Percentiles rank a stretch among this genome's conserved stretches.
Conservation (phyloP, 768 basidiomycete genomes). For the Amanita muscaria region DNA sequence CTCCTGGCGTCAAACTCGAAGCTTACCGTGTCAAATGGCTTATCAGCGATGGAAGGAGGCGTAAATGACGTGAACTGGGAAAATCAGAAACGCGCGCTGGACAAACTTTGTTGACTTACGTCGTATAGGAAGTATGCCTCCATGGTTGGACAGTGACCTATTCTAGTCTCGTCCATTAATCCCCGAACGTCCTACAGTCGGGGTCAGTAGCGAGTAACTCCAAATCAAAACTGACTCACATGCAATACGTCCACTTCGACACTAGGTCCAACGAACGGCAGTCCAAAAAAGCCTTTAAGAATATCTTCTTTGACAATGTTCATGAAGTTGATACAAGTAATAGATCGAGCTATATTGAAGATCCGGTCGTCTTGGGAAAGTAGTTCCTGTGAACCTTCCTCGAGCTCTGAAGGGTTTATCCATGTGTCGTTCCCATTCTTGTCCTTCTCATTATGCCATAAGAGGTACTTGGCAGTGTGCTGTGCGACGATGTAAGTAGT, state of each 20-base stretch:
- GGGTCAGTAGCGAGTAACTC: no score
- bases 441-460: slow-evolving; percentile 13
- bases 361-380: slow-evolving; percentile 19
- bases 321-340: slow-evolving; percentile 20
- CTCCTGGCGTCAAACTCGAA: no score
- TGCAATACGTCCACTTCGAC: slow-evolving; percentile 12
- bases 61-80: slow-evolving; percentile 1
- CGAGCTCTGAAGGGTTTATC: slow-evolving; percentile 9
- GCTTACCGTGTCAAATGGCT: background rate
- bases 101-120: slow-evolving; percentile 4
- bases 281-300: slow-evolving; percentile 19
- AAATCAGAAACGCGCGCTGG: background rate
- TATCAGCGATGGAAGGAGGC: background rate
- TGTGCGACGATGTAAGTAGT: background rate
- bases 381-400: background rate
- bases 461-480: slow-evolving; percentile 16
- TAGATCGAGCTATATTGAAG: slow-evolving; percentile 17
- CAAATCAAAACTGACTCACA: slow-evolving; percentile 4
- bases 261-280: slow-evolving; percentile 13
- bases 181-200: slow-evolving; percentile 7
- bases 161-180: slow-evolving; percentile 5
- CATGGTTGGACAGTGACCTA: slow-evolving; percentile 12
- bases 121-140: slow-evolving; percentile 14
- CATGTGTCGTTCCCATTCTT: slow-evolving; percentile 15
- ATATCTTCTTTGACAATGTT: slow-evolving; percentile 19